These are phyloP conservation scores for Aaosphaeria pasadenensis DNA, from an alignment of 2,329 filamentous ascomycete genomes.

Conservation along the genomic window DNA sequence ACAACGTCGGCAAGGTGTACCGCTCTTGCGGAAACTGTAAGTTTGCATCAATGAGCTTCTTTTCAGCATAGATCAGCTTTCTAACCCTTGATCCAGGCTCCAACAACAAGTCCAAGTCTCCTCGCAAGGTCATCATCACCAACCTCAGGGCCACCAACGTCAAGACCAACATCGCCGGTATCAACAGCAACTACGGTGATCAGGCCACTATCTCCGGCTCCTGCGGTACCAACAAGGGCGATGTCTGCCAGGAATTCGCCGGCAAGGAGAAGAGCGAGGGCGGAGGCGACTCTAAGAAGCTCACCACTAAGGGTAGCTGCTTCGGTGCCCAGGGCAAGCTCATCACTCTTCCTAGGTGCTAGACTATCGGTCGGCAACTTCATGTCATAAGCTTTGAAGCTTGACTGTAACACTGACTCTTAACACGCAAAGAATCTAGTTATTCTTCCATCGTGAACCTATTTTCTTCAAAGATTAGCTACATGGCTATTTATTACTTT, in stretches of 20 bases:
- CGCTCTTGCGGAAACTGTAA: slow-evolving; percentile 27
- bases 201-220: slow-evolving; percentile 44
- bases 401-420: no score
- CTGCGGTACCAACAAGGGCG: slow-evolving; percentile 18
- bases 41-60: no score
- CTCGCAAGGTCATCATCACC: slow-evolving; percentile 41
- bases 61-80: no score
- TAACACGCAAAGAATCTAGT: no score
- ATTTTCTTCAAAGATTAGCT: no score
- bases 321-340: neutral
- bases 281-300: slow-evolving; percentile 9
- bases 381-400: no score
- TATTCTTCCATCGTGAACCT: no score
- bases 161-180: slow-evolving; percentile 38
- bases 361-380: no score
- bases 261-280: slow-evolving; percentile 15
- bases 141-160: slow-evolving; percentile 40
- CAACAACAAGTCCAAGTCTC: slow-evolving; percentile 43
- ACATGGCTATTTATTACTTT: no score
- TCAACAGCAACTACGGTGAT: slow-evolving; percentile 50
- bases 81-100: slow-evolving; percentile 4
- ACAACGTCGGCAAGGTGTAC: slow-evolving; percentile 30
- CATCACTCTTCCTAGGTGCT: no score
- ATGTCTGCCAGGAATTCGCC: slow-evolving; percentile 21
- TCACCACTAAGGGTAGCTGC: slow-evolving; percentile 8